Percentiles rank a stretch among this genome's conserved stretches.
These are phyloP conservation scores for Aquilaria agallochum DNA, from an alignment of 441 rosid species.

Conservation along the genomic window DNA sequence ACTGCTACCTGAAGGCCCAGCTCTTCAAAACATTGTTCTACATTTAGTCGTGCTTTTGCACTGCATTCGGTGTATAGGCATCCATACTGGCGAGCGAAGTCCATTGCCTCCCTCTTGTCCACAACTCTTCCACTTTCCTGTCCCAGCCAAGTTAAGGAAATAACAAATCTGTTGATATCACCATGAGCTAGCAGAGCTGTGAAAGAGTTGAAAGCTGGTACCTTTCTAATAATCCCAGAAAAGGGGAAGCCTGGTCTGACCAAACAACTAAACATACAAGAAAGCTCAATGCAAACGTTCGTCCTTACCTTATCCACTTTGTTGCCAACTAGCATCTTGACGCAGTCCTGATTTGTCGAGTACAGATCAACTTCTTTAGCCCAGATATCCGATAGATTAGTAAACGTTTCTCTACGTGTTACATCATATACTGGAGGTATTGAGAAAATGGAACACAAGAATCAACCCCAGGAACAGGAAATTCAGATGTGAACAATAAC, in stretches of 20 bases:
- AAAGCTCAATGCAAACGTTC: neutral
- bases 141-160: neutral
- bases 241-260: neutral
- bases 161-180: neutral
- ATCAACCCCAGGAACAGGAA: neutral
- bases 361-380: slow-evolving; percentile 71
- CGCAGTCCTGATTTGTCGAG: slow-evolving; percentile 72
- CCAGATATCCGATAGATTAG: slow-evolving; percentile 71
- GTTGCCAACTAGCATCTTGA: slow-evolving; percentile 81
- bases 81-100: slow-evolving; percentile 66
- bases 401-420: slow-evolving; percentile 70
- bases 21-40: slow-evolving; percentile 82
- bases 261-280: neutral
- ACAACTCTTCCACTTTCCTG: slow-evolving; percentile 82
- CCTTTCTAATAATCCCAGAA: too few relatives aligned
- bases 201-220: neutral
- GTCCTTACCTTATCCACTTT: slow-evolving; percentile 61
- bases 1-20: slow-evolving; percentile 57
- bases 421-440: slow-evolving; percentile 55
- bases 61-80: slow-evolving; percentile 77
- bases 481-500: neutral
- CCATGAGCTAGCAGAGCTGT: neutral
- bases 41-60: slow-evolving; percentile 68
- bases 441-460: neutral
- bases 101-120: slow-evolving; percentile 62